Evolutionary conservation across 2,329 filamentous ascomycete species (phyloP), one percentile per base, ranked within the genome.

Genomic region (Mollisiaceae sp.): DNA sequence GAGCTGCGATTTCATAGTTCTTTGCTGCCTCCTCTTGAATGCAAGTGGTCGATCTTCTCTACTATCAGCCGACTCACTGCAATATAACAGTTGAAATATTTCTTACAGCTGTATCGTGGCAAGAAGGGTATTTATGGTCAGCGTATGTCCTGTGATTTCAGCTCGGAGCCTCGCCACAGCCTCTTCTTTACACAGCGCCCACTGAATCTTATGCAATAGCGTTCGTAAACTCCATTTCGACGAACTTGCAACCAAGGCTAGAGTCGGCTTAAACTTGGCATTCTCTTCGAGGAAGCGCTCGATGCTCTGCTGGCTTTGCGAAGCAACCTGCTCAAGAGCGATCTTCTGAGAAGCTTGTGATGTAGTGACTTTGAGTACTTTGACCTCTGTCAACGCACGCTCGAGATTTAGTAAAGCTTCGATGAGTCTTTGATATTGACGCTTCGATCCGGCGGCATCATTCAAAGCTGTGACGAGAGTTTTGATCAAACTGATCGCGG

Each of bases 51-150:
- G 50, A 54, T 18, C 47, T 52, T 14, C 8, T 8, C 8, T 15
- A 32, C 20, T 9, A 6, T 41, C 38, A 9, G 22, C 15, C 24
- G 8, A 20, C 24, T 24, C 47, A 27, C 9, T 27, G 9, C 9
- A 12, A 8, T 27, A 22, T 2, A 27, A 27, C 9, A 9, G 4
- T 15, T 35, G 9, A n/a, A 24, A 24, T 50, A 24, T 5, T 35
- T 24, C 22, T 54, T 18, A 54, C 50, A 54, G 14, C 6, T 54
- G 50, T 32, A 54, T 54, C 9, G 50, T 54, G 15, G 24, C 22
- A 27, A 54, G 24, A 15, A 54, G 50, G 11, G 50, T 35, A 18
- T 54, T 54, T 1, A 54, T 54, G n/a, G 50, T 54, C 50, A 54
- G 18, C 5, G 22, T 35, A 18, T 54, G 50, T 1, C 50, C 50